Base-by-base conservation (phyloP, 345 rosid genomes). In the Citrus sp. region DNA sequence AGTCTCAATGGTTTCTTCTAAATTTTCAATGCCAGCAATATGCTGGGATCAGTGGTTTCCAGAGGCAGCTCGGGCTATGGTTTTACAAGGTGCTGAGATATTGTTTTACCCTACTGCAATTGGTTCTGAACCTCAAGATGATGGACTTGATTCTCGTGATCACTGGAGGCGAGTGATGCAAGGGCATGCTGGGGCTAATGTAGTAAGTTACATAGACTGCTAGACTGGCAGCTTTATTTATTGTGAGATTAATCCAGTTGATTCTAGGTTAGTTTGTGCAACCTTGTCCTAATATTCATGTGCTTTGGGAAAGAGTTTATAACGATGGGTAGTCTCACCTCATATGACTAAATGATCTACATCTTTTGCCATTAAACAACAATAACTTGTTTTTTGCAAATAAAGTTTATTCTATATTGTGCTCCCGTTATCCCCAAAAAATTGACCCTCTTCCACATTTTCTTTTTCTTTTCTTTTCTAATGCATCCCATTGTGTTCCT, bases 31-130 rank as follows among this genome's bases (percentile, higher is more conserved):
- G 61, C 77, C 76, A 96, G 98, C 98, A 16, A 94, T 94, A 84
- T 94, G 98, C 82, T 94, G 98, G 99, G 99, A 91, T 77, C 97
- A 91, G 80, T 95, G 99, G 98, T 88, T 92, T 80, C n/a, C 98
- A 4, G 98, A 96, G 91, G 97, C 95, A 62, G 97, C 98, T 76
- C 85, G 94, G 71, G 98, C 93, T 75, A 90, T 94, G 97, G 95
- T 80, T 83, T 89, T 94, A 72, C 92, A 92, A 70, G 98, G 95
- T 82, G 93, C 98, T 40, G 98, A 92, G 86, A 77, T 96, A 88
- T 82, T 94, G 84, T 87, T 94, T 76, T 96, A 94, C 71, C 99
- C 98, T 35, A 90, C 98, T 49, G 97, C 98, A 67, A 94, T 94
- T 81, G 99, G 98, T 66, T 91, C 98, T 81, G 98, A 92, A 84